Evolutionary conservation across 306 rosid genomes (phyloP).

Genomic region (Acmispon strigosus): DNA sequence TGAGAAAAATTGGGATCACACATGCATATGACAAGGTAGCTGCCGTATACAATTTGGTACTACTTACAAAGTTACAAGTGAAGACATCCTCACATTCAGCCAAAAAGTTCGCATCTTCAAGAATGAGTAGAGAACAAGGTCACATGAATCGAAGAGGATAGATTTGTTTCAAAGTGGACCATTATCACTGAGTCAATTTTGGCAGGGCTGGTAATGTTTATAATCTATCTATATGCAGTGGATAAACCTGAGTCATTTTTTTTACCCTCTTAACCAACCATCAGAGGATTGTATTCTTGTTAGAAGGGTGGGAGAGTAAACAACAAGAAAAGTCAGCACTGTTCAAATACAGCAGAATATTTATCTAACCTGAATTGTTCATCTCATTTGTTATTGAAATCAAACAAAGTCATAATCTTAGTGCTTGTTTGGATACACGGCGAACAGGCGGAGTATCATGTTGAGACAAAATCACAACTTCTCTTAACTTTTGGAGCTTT

Average conservation of each 20-base stretch:
- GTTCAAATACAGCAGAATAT: background rate
- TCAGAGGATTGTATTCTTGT: background rate
- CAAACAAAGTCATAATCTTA: background rate
- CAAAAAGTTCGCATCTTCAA: conserved; percentile 4
- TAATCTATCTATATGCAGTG: background rate
- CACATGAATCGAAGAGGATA: conserved; percentile 9
- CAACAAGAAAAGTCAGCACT: background rate
- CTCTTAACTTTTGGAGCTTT: too few species aligned
- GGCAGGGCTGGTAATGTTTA: background rate
- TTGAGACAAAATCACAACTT: too few species aligned
- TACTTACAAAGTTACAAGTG: background rate
- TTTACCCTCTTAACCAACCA: background rate
- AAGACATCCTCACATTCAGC: background rate
- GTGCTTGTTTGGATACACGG: too few species aligned
- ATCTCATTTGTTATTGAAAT: background rate
- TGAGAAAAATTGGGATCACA: background rate
- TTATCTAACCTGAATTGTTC: background rate
- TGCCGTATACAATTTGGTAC: background rate
- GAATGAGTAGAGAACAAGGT: background rate
- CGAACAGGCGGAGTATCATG: too few species aligned
- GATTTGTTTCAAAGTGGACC: background rate
- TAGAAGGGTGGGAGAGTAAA: background rate
- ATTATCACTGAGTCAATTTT: conserved; percentile 12
- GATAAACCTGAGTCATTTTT: background rate
- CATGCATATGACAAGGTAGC: background rate